Conservation (phyloP, 208 protist species). For the Crithidia fasciculata region DNA sequence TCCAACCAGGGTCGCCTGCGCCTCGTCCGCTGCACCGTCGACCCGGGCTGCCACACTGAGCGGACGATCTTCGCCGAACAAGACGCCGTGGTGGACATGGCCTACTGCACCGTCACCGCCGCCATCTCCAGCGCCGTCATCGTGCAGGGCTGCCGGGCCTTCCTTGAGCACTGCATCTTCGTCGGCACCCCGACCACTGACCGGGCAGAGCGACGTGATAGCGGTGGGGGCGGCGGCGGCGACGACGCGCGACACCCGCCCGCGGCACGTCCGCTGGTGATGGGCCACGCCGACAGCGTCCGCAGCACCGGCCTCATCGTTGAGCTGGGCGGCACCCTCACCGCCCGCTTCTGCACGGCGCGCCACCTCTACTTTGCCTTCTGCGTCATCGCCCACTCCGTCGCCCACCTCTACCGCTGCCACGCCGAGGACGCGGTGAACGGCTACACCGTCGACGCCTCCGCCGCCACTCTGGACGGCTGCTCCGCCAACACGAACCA, state of each 20-base stretch:
- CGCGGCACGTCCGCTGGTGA: background rate
- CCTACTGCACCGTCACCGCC: conserved; percentile 52
- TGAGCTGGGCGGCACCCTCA: conserved; percentile 72
- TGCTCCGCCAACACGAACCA: conserved; percentile 67
- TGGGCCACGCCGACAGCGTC: conserved; percentile 16
- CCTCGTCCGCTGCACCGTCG: conserved; percentile 35
- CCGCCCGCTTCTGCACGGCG: conserved; percentile 55
- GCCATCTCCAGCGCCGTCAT: conserved; percentile 58
- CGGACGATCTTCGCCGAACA: conserved; percentile 76
- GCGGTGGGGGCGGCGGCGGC: background rate
- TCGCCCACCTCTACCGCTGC: conserved; percentile 71
- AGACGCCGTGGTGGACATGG: conserved; percentile 64
- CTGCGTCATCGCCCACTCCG: conserved; percentile 76
- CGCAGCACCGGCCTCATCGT: conserved; percentile 69
- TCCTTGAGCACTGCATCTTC: conserved; percentile 52
- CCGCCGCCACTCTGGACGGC: conserved; percentile 66
- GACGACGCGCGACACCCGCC: background rate
- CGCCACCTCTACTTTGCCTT: conserved; percentile 76
- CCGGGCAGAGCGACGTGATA: no score
- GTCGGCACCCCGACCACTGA: conserved; percentile 15
- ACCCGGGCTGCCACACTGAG: conserved; percentile 46
- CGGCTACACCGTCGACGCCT: conserved; percentile 83
- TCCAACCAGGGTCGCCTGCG: conserved; percentile 69
- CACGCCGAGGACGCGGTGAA: conserved; percentile 75
- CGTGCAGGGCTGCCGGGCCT: conserved; percentile 69